A percentile compares a stretch with the other conserved stretches of the same genome.
Evolutionary conservation across 441 rosid species (phyloP).

Genomic region (Brassica balearica): DNA sequence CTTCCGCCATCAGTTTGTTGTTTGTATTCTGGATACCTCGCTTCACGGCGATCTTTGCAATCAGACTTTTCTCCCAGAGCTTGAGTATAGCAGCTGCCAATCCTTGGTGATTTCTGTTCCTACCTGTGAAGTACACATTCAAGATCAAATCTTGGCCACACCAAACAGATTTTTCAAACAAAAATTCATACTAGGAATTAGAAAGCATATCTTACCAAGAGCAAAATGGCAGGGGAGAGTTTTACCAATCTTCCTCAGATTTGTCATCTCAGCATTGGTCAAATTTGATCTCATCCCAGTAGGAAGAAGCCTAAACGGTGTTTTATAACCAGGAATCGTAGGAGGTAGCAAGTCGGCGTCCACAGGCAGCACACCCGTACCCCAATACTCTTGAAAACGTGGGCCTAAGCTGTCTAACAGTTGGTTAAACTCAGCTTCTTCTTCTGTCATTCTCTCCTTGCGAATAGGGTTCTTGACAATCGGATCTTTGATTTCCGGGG

Average conservation of each 20-base stretch:
- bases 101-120: slow-evolving; percentile 98
- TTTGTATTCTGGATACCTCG: slow-evolving; percentile 98
- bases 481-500: slow-evolving; percentile 50
- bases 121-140: slow-evolving; percentile 60
- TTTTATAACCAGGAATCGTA: slow-evolving; percentile 78
- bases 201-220: slow-evolving; percentile 66
- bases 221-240: slow-evolving; percentile 97
- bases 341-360: slow-evolving; percentile 94
- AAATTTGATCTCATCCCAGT: slow-evolving; percentile 88
- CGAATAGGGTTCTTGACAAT: slow-evolving; percentile 44
- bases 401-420: slow-evolving; percentile 91
- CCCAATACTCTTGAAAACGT: slow-evolving; percentile 98
- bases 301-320: slow-evolving; percentile 98
- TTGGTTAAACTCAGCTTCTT: slow-evolving; percentile 77
- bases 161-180: slow-evolving; percentile 15
- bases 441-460: slow-evolving; percentile 64
- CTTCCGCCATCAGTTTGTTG: slow-evolving; percentile 80
- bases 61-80: slow-evolving; percentile 93
- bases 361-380: slow-evolving; percentile 94
- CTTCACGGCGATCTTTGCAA: slow-evolving; percentile 88
- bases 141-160: slow-evolving; percentile 27
- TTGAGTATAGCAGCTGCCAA: slow-evolving; percentile 85
- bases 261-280: slow-evolving; percentile 95
- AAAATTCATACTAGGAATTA: slow-evolving; percentile 14
- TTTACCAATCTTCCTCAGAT: slow-evolving; percentile 87